Conservation (phyloP, 2,329 filamentous ascomycete genomes). For the Alternaria solani region DNA sequence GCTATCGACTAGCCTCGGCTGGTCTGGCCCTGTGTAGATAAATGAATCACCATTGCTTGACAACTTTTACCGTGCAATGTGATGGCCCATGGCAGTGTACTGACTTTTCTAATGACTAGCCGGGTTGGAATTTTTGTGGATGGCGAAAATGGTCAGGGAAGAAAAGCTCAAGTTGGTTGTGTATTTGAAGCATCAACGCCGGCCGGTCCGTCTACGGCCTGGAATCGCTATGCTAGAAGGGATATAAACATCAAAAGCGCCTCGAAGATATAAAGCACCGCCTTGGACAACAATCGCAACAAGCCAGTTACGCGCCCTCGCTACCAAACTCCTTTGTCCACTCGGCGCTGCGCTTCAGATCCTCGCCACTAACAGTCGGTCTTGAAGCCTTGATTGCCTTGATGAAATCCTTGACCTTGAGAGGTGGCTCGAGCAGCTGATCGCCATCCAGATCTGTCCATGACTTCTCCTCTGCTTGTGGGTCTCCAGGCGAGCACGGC, state of each 20-base stretch:
- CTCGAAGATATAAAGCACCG: constrained; percentile 13
- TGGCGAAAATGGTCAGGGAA: neutral
- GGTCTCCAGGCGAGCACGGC: constrained; percentile 92
- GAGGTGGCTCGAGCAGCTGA: constrained; percentile 82
- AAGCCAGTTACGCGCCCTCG: constrained; percentile 69
- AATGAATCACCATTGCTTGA: neutral
- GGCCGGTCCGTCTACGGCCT: constrained; percentile 3
- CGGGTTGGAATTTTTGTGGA: neutral
- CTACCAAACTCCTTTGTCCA: constrained; percentile 98
- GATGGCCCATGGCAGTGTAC: neutral
- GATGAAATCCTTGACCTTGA: constrained; percentile 90
- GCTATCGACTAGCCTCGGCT: constrained; percentile 5
- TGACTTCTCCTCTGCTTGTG: constrained; percentile 87
- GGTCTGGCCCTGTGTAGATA: neutral
- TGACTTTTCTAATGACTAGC: neutral
- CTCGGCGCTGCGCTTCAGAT: constrained; percentile 82
- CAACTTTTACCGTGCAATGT: neutral
- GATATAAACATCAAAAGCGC: constrained; percentile 23
- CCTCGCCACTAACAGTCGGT: constrained; percentile 88
- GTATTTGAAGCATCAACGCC: constrained; percentile 3
- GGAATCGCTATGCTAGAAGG: constrained; percentile 18
- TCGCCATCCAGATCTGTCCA: constrained; percentile 90
- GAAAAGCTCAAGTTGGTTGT: neutral
- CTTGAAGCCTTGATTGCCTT: constrained; percentile 87
- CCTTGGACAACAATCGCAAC: neutral